Percentiles rank a stretch among this genome's conserved stretches.
phyloP scores from a whole-genome alignment of 2,329 filamentous ascomycete species.

The Phoma sp. region DNA sequence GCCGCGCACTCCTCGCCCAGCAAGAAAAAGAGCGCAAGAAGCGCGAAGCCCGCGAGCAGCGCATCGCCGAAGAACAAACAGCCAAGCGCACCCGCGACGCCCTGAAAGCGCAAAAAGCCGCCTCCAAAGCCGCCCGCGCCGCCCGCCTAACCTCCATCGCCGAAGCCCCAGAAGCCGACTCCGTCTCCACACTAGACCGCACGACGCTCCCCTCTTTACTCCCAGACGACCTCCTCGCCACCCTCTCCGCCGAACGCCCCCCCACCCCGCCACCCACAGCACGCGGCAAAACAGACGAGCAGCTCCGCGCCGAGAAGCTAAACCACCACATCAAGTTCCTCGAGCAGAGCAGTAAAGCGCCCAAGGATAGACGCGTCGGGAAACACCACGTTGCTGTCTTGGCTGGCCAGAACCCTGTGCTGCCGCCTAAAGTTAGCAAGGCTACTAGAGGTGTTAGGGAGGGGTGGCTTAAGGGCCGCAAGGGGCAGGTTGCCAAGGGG shows the following conservation, averaged over 20 bases:
- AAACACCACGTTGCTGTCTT: slow-evolving; percentile 59
- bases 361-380: slow-evolving; percentile 59
- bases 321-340: slow-evolving; percentile 58
- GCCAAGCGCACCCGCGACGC: slow-evolving; percentile 40
- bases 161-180: slow-evolving; percentile 3
- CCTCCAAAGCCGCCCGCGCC: slow-evolving; percentile 39
- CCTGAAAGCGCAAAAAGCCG: slow-evolving; percentile 41
- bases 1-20: slow-evolving; percentile 37
- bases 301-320: slow-evolving; percentile 53
- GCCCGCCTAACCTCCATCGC: slow-evolving; percentile 16
- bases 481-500: slow-evolving; percentile 36
- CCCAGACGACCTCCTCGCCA: slow-evolving; percentile 58
- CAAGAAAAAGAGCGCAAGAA: slow-evolving; percentile 38
- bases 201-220: slow-evolving; percentile 55
- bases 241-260: slow-evolving; percentile 52
- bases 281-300: slow-evolving; percentile 28
- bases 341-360: slow-evolving; percentile 54
- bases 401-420: slow-evolving; percentile 49
- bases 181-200: background rate
- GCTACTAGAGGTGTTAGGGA: slow-evolving; percentile 46
- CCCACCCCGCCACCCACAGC: slow-evolving; percentile 51
- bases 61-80: slow-evolving; percentile 42
- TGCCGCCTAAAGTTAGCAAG: slow-evolving; percentile 53
- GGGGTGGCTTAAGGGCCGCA: slow-evolving; percentile 52
- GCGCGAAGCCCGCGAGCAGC: slow-evolving; percentile 38